Conservation (phyloP, 345 rosid species). For the rapeseed (Brassica napus) region DNA sequence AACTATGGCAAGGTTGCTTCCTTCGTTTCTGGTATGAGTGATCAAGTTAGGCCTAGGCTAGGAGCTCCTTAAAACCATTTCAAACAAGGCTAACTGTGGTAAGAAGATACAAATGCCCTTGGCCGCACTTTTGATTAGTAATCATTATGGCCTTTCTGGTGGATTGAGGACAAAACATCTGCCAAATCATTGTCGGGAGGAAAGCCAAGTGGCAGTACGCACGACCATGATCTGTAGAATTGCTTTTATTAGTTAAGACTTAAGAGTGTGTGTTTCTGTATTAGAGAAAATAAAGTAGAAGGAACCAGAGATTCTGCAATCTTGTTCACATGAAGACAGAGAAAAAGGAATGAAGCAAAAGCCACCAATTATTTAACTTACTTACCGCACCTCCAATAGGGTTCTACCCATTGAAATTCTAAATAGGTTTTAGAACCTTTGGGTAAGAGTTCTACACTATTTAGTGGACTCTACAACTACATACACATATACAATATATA, state of each 20-base stretch:
- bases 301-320: constrained; percentile 22
- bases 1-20: not conserved
- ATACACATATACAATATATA: no score
- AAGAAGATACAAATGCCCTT: constrained; percentile 12
- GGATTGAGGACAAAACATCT: constrained; percentile 36
- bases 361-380: constrained; percentile 21
- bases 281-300: constrained; percentile 10
- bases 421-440: no score
- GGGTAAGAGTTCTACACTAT: no score
- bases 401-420: no score
- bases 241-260: not conserved
- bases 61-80: not conserved
- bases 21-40: not conserved
- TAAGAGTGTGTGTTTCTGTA: not conserved
- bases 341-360: constrained; percentile 18
- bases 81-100: not conserved
- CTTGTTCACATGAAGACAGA: constrained; percentile 36
- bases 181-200: constrained; percentile 42
- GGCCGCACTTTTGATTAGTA: not conserved
- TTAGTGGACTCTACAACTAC: no score
- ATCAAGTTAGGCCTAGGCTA: constrained; percentile 13
- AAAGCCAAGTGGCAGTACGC: constrained; percentile 47
- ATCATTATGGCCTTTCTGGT: constrained; percentile 10
- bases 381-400: not conserved
- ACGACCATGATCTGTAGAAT: constrained; percentile 4